Evolutionary conservation across 148 eudicot genomes (phyloP), one percentile per base, ranked within the genome.

Genomic region (Beta vulgaris): DNA sequence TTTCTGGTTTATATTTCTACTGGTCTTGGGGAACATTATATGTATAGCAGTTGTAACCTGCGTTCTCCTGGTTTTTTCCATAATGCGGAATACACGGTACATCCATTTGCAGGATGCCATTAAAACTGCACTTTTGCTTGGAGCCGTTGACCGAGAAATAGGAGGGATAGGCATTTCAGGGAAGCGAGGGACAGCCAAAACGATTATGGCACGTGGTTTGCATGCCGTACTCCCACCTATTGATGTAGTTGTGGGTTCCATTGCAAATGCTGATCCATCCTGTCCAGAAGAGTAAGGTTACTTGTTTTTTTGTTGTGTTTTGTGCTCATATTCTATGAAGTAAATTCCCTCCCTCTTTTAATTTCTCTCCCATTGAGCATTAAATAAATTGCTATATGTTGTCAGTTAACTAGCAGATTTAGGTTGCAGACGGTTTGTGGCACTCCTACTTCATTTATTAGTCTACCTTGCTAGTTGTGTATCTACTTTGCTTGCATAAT

Each of bases 161-260:
- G 99, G 99, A 75, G 98, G 99, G 39, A 90, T 95, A 76, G 97
- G 96, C 54, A 92, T 95, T 46, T 92, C 93, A 51, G 99, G 97
- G 62, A 95, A 90, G 84, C 82, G 99, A 68, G 98, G 98, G 82
- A 95, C 99, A 23, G 99, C 99, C 14, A 95, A 95, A 83, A 95
- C 99, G 60, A 93, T 95, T 35, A 95, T 95, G 98, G 92, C 99
- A 44, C 96, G 99, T 58, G 99, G 99, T 49, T 87, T 95, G 78
- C 99, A 95, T 82, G 99, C 93, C 18, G 86, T 95, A 88, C 89
- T 95, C 60, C 99, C 99, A 18, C 99, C 99, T 57, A 95, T 95
- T 76, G 99, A 95, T 74, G 97, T 89, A 11, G 97, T 92, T 71
- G 89, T 75, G 74, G 91, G 93, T 75, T 95, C 99, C 74, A 75